Conservation (phyloP, 208 protist genomes). For the Angomonas ambiguus region DNA sequence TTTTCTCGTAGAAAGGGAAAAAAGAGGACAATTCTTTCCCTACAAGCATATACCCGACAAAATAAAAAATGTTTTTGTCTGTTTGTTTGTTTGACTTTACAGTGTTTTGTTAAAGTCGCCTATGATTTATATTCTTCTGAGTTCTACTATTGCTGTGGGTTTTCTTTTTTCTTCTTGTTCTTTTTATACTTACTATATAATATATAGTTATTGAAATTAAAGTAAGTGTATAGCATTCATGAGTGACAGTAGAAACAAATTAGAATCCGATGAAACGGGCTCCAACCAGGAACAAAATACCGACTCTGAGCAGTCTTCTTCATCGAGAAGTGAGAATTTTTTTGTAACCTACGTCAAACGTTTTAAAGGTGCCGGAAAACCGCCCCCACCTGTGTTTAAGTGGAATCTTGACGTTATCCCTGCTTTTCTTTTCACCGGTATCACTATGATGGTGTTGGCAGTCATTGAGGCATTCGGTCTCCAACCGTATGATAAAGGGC, state of each 20-base stretch:
- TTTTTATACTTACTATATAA: neutral
- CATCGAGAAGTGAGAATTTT: neutral
- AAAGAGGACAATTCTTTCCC: neutral
- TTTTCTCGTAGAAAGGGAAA: neutral
- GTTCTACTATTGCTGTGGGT: conserved; percentile 3
- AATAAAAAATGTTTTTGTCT: too few relatives aligned
- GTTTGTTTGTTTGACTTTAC: too few relatives aligned
- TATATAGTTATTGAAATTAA: neutral
- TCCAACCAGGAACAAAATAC: neutral
- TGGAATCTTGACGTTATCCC: conserved; percentile 35
- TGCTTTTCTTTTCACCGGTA: conserved; percentile 43
- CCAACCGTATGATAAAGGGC: conserved; percentile 31
- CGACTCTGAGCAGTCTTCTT: neutral
- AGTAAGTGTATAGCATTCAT: too few relatives aligned
- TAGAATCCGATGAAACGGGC: too few relatives aligned
- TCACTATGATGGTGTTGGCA: conserved; percentile 46
- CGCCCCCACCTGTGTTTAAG: conserved; percentile 27
- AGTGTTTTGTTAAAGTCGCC: too few relatives aligned
- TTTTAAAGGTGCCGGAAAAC: conserved; percentile 34
- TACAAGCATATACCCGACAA: too few relatives aligned
- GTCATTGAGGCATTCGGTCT: conserved; percentile 48
- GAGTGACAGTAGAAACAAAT: too few relatives aligned
- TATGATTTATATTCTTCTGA: neutral
- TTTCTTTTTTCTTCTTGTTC: conserved; percentile 9
- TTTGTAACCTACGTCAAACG: conserved; percentile 36